phyloP scores from a whole-genome alignment of 1,139 yeast species.

The Pichia cactophila region DNA sequence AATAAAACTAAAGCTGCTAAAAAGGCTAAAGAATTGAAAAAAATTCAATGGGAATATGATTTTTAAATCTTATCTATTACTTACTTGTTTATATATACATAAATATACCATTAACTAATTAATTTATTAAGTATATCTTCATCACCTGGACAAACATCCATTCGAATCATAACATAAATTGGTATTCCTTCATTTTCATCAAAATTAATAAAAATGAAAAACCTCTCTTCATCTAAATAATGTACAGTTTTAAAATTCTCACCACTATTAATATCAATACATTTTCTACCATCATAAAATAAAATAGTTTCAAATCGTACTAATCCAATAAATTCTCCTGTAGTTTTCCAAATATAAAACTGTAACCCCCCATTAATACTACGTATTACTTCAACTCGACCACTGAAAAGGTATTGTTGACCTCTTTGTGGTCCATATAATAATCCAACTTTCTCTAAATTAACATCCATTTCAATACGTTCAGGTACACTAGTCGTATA shows the following conservation, averaged over 20 bases:
- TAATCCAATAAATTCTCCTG: constrained; percentile 18
- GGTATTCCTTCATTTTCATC: constrained; percentile 17
- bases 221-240: constrained; percentile 15
- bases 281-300: constrained; percentile 3
- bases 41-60: constrained; percentile 23
- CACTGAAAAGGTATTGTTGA: constrained; percentile 17
- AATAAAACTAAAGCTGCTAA: constrained; percentile 30
- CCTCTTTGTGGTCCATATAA: constrained; percentile 4
- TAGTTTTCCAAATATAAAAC: constrained; percentile 4
- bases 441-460: constrained; percentile 8
- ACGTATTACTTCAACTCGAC: constrained; percentile 19
- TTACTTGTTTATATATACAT: background rate
- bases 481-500: constrained; percentile 5
- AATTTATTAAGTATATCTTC: background rate
- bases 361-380: constrained; percentile 2
- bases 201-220: constrained; percentile 16
- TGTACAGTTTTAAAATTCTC: constrained; percentile 3
- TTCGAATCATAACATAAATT: constrained; percentile 15
- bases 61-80: constrained; percentile 5
- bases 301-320: constrained; percentile 16
- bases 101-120: background rate
- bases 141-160: constrained; percentile 32
- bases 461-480: background rate
- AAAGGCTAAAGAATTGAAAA: constrained; percentile 16
- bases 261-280: background rate